Base-by-base conservation (phyloP, 192 early-diverging fungal species). In the Backusella macrospora region DNA sequence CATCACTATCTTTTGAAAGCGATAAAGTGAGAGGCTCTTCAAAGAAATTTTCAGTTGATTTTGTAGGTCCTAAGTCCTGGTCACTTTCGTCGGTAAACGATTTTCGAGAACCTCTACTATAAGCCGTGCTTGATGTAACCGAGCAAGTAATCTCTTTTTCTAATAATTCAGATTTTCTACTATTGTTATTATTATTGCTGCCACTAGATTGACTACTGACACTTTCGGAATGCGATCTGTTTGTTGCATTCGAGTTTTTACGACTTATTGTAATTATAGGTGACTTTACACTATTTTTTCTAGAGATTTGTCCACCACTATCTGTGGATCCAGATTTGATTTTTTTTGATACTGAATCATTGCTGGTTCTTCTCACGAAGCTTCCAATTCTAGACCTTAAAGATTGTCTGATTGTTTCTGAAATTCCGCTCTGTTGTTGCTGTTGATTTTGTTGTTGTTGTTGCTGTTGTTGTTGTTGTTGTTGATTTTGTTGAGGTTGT, bases 341-440 rank as follows among this genome's bases (percentile, higher is more conserved):
- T 15, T 47, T 39, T 5, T 42, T 42, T 21, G 37, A 23, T 66
- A 66, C 37, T 18, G 65, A 43, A 66, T 66, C 65, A 21, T 66
- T 66, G n/a, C 65, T 47, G 0, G 67, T 47, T 68, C 67, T 26
- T n/a, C 67, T 42, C 8, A 68, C 67, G 34, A 68, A 47, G 45
- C 67, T 68, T 29, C 45, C 67, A 14, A 68, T 68, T 5, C 23
- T 68, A 29, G 67, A 68, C 16, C 45, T 39, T 15, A 68, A 68
- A 7, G 67, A 68, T 47, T 68, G 67, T 68, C 44, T 68, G 10
- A 47, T 43, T 42, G 67, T 26, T 6, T 42, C 45, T 1, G 67
- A 18, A 34, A 45, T 18, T 6, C 65, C 65, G 18, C 4, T 59
- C 26, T 59, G 52, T 23, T 23, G 52, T 3, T 59, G 52, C 8